Percentiles rank a stretch among this genome's conserved stretches.
Evolutionary conservation across 371 early-diverging fungal genomes (phyloP).

Genomic region (Haplosporangium sp.): DNA sequence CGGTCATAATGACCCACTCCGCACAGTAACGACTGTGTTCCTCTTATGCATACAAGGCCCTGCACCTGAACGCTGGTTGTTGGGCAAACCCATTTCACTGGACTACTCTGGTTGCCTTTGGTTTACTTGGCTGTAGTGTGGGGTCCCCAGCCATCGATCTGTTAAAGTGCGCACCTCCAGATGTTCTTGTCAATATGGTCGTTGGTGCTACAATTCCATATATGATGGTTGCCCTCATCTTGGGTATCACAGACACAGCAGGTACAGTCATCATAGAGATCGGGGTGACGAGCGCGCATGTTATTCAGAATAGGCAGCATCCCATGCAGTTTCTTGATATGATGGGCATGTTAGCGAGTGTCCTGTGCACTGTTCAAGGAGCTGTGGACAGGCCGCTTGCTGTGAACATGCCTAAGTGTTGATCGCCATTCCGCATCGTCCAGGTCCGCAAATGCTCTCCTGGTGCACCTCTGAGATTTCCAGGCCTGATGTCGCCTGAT

Average conservation of each 20-base stretch:
- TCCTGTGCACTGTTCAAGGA: neutral
- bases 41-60: neutral
- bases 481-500: too few species aligned
- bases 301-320: constrained; percentile 1
- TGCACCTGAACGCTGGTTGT: neutral
- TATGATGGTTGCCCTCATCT: neutral
- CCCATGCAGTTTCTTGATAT: neutral
- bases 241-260: neutral
- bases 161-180: neutral
- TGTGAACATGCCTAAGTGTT: neutral
- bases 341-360: neutral
- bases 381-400: neutral
- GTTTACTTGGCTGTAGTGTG: neutral
- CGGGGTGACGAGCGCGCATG: constrained; percentile 1
- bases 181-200: neutral
- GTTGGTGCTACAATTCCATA: neutral
- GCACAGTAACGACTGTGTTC: too few species aligned
- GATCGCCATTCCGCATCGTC: too few species aligned
- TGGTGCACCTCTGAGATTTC: too few species aligned
- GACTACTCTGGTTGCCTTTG: neutral
- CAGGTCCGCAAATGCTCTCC: too few species aligned
- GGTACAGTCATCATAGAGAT: too few species aligned
- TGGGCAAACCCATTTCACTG: neutral
- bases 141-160: neutral
- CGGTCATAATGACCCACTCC: too few species aligned